These are phyloP conservation scores for Syzygium jambos DNA, from an alignment of 345 rosid species.

Conservation along the genomic window DNA sequence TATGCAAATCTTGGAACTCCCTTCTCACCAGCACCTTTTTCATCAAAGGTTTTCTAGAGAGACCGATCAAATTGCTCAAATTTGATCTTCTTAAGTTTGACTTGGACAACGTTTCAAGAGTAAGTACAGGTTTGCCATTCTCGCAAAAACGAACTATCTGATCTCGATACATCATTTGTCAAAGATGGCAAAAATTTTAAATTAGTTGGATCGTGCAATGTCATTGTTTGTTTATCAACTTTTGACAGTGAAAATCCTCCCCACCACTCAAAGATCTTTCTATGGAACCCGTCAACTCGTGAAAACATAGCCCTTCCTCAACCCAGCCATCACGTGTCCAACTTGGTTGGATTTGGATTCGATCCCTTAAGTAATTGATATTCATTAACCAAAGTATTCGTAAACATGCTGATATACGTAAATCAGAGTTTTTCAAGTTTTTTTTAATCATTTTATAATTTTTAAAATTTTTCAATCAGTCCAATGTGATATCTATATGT, in stretches of 20 bases:
- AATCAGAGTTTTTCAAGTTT: too few species aligned
- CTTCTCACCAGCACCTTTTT: background rate
- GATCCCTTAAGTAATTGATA: too few species aligned
- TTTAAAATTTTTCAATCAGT: too few species aligned
- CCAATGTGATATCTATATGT: too few species aligned
- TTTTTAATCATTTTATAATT: too few species aligned
- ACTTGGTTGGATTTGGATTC: background rate
- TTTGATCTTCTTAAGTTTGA: background rate
- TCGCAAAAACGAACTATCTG: too few species aligned
- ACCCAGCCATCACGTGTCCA: background rate
- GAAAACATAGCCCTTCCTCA: background rate
- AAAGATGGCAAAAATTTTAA: background rate
- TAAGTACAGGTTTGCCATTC: too few species aligned
- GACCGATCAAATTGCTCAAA: background rate
- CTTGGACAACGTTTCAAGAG: background rate
- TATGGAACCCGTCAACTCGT: too few species aligned
- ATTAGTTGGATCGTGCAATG: background rate
- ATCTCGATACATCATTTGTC: background rate
- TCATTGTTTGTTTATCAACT: background rate
- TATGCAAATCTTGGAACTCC: background rate
- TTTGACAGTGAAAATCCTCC: background rate
- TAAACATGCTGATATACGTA: too few species aligned
- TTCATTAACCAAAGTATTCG: too few species aligned
- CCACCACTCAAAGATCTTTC: too few species aligned
- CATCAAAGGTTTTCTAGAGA: background rate